A percentile compares a stretch with the other conserved stretches of the same genome.
These are phyloP conservation scores for Boletus reticuloceps DNA, from an alignment of 768 basidiomycete species.

Conservation along the genomic window DNA sequence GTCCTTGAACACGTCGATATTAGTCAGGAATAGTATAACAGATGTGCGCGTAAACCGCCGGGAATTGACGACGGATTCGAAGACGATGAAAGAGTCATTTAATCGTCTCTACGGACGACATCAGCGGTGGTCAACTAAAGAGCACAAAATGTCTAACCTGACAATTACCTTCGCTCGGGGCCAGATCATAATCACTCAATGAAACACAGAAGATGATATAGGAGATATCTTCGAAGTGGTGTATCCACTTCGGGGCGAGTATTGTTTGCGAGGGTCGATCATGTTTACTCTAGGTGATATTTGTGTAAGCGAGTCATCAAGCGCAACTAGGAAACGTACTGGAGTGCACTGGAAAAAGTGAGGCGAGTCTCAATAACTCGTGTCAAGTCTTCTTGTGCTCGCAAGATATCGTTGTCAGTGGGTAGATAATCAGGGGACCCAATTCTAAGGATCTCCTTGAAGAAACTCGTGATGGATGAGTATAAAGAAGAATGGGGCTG, in stretches of 20 bases:
- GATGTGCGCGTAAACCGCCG: neutral
- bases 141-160: neutral
- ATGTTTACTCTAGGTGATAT: neutral
- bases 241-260: neutral
- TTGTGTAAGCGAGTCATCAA: neutral
- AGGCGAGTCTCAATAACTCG: neutral
- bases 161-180: neutral
- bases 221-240: neutral
- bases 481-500: neutral
- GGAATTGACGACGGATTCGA: neutral
- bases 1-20: neutral
- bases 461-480: neutral
- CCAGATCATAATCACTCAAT: neutral
- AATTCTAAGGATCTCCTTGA: neutral
- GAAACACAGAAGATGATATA: neutral
- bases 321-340: neutral
- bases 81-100: neutral
- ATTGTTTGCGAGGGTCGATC: neutral
- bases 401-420: neutral
- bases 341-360: neutral
- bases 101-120: neutral
- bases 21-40: neutral
- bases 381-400: neutral
- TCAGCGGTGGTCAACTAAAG: neutral
- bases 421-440: slow-evolving; percentile 1